phyloP scores from a whole-genome alignment of 2,329 filamentous ascomycete species.

The Fusarium luffae region DNA sequence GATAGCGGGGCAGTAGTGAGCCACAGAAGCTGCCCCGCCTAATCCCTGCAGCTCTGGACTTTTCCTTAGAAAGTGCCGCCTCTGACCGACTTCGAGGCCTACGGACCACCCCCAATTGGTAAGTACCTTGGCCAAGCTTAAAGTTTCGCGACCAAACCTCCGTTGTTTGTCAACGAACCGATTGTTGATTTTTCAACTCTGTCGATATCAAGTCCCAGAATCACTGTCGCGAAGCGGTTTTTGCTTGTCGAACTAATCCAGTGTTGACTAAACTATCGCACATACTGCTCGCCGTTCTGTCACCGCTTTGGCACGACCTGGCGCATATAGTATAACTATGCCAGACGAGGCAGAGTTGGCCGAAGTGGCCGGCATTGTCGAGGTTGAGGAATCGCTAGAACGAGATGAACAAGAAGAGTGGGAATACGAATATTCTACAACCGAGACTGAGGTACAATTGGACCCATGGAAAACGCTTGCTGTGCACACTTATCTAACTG shows the following conservation, averaged over 20 bases:
- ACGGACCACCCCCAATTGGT: conserved; percentile 17
- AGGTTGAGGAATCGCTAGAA: conserved; percentile 46
- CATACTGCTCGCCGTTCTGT: background rate
- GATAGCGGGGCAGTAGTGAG: conserved; percentile 42
- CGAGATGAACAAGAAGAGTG: conserved; percentile 67
- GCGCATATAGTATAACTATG: conserved; percentile 20
- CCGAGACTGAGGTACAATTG: conserved; percentile 66
- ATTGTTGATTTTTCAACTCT: background rate
- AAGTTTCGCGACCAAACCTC: conserved; percentile 9
- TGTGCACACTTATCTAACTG: conserved; percentile 15
- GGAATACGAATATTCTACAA: conserved; percentile 75
- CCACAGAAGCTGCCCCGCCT: conserved; percentile 43
- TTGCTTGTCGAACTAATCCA: background rate
- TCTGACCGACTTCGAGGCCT: conserved; percentile 42
- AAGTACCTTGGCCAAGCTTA: conserved; percentile 24
- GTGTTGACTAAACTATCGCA: background rate
- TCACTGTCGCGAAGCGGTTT: background rate
- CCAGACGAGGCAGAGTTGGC: conserved; percentile 32
- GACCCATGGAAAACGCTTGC: background rate
- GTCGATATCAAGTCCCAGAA: background rate
- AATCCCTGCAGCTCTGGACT: conserved; percentile 39
- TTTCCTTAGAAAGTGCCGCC: conserved; percentile 39
- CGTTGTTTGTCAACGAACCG: conserved; percentile 12
- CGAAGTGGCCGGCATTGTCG: conserved; percentile 45
- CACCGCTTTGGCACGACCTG: background rate